Conservation (phyloP, 768 basidiomycete genomes). For the Dictyophora rubrovolvata region DNA sequence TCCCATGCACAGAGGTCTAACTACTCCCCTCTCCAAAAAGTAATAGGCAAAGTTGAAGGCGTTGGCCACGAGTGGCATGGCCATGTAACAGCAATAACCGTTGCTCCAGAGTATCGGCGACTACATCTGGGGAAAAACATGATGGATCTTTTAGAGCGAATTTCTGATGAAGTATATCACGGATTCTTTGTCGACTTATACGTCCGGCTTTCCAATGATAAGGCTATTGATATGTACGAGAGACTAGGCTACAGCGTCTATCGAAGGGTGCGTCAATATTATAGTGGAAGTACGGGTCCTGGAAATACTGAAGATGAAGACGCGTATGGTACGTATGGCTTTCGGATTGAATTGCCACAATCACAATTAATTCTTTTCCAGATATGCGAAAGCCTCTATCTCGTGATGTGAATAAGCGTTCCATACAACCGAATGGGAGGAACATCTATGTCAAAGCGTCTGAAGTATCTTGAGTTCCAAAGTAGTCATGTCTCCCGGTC, state of each 20-base stretch:
- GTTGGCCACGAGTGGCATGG: constrained; percentile 71
- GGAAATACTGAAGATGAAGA: constrained; percentile 80
- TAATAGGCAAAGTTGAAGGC: constrained; percentile 92
- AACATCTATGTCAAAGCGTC: constrained; percentile 26
- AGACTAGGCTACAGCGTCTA: constrained; percentile 89
- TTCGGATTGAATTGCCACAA: not conserved
- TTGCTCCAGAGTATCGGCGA: constrained; percentile 87
- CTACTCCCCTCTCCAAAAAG: constrained; percentile 29
- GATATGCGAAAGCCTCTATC: constrained; percentile 37
- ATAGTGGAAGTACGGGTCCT: constrained; percentile 60
- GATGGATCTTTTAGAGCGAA: constrained; percentile 77
- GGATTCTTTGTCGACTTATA: constrained; percentile 94
- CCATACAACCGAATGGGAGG: constrained; percentile 27
- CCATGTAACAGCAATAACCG: constrained; percentile 90
- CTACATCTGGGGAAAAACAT: constrained; percentile 79
- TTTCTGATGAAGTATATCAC: constrained; percentile 70
- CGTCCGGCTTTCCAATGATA: constrained; percentile 75
- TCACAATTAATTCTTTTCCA: constrained; percentile 9
- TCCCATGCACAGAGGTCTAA: not conserved
- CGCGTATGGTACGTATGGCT: constrained; percentile 63
- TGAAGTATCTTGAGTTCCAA: constrained; percentile 24
- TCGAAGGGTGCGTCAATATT: constrained; percentile 83
- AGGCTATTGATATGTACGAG: constrained; percentile 90
- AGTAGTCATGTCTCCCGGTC: not conserved
- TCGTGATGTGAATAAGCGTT: constrained; percentile 23